Base-by-base conservation (phyloP, 2,329 filamentous ascomycete genomes). In the Diplodia intermedia region DNA sequence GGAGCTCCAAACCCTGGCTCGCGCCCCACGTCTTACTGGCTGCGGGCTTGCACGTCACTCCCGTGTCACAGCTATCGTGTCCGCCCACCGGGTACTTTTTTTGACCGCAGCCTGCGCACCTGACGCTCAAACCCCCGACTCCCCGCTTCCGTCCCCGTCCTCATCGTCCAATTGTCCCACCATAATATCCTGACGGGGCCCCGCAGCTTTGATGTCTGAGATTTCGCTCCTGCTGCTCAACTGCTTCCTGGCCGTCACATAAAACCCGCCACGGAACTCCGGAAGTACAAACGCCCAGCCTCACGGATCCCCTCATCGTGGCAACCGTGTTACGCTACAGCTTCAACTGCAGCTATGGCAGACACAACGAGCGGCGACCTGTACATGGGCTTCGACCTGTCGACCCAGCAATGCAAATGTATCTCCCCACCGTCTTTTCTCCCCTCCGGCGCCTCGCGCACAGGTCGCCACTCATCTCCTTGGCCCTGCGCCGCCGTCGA, bases 361-460 rank as follows among this genome's bases (percentile, higher is more conserved):
- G 40, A 50, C 53, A 38, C 53, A 23, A 31, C 29, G 20, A 54
- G 52, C 6, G 65, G 65, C 55, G 40, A 91, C 20, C 83, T 97
- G 70, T 97, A 97, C 77, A 85, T 97, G 75, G 95, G 95, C 69
- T 94, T 98, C 79, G 95, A 99, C 82, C 89, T 98, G 69, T 97
- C 94, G 53, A 98, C 95, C 68, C 95, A 98, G 80, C 94, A 98
- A 79, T 86, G 98, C 68, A 98, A 99, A 86, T 94, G 92, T 89
- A 79, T 71, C 76, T 65, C 62, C 71, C 62, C 72, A 68, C 70
- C 52, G 29, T 72, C 65, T 69, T 31, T 12, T 26, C 47, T 26
- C 40, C 5, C 29, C 26, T 53, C 61, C 29, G 14, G 31, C 31
- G 38, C 26, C 31, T 38, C 55, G 18, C 36, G 20, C 55, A 20